Evolutionary conservation across 148 eudicot species (phyloP).

Genomic region (Nyssa sinensis): DNA sequence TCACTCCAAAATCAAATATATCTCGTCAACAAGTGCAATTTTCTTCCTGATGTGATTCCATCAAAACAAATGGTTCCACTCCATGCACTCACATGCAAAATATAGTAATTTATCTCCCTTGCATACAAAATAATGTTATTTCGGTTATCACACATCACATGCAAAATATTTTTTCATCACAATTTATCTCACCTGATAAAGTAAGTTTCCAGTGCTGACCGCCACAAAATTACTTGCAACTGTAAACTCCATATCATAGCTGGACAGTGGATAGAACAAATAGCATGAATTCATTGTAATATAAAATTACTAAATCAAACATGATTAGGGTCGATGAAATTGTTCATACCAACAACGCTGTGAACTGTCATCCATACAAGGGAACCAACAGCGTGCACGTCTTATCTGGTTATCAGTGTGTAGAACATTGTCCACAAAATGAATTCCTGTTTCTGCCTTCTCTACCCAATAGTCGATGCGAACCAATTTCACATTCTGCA

Average conservation of each 20-base stretch:
- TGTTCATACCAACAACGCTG: constrained; percentile 85
- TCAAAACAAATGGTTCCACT: neutral
- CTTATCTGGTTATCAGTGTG: constrained; percentile 93
- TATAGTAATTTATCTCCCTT: neutral
- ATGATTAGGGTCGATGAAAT: constrained; percentile 11
- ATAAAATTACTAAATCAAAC: neutral
- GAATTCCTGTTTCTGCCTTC: constrained; percentile 93
- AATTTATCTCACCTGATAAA: constrained; percentile 70
- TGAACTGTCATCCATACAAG: constrained; percentile 85
- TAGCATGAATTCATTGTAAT: constrained; percentile 9
- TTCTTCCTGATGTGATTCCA: neutral
- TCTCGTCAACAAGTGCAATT: neutral
- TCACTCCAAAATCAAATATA: constrained; percentile 3
- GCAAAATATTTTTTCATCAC: neutral
- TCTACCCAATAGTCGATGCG: constrained; percentile 98
- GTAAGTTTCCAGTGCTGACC: constrained; percentile 82
- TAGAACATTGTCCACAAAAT: constrained; percentile 65
- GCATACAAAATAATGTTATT: neutral
- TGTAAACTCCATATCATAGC: constrained; percentile 94
- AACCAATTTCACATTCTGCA: constrained; percentile 87
- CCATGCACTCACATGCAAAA: neutral
- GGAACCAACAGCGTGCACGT: constrained; percentile 99
- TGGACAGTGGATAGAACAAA: constrained; percentile 27
- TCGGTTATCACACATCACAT: neutral
- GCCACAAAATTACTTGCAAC: constrained; percentile 87